Evolutionary conservation across 768 basidiomycete genomes (phyloP).

Genomic region (Ramaria sp.): DNA sequence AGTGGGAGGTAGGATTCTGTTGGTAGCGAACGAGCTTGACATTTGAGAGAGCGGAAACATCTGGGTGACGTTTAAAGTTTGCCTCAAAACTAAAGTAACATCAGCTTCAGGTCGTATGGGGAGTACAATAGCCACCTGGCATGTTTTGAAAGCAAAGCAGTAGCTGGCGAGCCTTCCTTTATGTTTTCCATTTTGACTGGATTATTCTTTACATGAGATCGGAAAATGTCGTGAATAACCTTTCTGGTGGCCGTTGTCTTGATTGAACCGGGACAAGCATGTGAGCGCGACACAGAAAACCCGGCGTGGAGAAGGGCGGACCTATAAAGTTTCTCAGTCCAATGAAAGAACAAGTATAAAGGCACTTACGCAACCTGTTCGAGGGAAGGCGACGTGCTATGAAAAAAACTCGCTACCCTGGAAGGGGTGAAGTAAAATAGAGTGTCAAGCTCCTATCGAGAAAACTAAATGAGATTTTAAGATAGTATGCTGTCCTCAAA

Average conservation of each 20-base stretch:
- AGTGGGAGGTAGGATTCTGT: conserved; percentile 80
- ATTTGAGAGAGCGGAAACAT: conserved; percentile 45
- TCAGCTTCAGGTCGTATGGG: neutral
- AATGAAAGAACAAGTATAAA: neutral
- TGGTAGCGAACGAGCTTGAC: conserved; percentile 84
- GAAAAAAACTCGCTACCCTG: conserved; percentile 71
- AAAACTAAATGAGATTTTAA: neutral
- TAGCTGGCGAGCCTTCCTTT: conserved; percentile 59
- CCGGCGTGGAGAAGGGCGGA: conserved; percentile 86
- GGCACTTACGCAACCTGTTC: conserved; percentile 60
- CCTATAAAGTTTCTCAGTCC: conserved; percentile 27
- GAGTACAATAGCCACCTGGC: conserved; percentile 38
- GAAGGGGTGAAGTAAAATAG: conserved; percentile 87
- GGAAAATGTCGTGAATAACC: conserved; percentile 72
- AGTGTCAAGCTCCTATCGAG: conserved; percentile 51
- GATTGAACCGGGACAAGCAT: conserved; percentile 79
- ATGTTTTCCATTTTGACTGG: conserved; percentile 83
- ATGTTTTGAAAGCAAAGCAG: conserved; percentile 54
- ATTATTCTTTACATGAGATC: conserved; percentile 72
- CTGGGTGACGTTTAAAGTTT: conserved; percentile 70
- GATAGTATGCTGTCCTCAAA: neutral
- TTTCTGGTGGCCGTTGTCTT: conserved; percentile 74
- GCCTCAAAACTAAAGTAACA: conserved; percentile 37
- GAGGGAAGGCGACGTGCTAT: conserved; percentile 66
- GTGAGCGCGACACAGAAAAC: conserved; percentile 79